A percentile compares a stretch with the other conserved stretches of the same genome.
These are phyloP conservation scores for Gilbertella persicaria DNA, from an alignment of 371 early-diverging fungal species.

Conservation along the genomic window DNA sequence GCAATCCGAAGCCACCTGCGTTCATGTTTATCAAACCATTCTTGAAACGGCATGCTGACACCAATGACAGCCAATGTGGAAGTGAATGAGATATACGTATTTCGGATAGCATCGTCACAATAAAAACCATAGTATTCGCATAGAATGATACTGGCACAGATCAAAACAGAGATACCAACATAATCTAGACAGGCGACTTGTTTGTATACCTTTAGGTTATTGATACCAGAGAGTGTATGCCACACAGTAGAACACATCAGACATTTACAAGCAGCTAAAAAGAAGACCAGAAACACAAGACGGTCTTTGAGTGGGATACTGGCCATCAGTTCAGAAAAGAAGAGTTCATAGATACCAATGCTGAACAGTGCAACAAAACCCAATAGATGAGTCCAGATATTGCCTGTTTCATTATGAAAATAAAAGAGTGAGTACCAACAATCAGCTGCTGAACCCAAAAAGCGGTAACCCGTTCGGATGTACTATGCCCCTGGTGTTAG, in stretches of 20 bases:
- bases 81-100: slow-evolving; percentile 64
- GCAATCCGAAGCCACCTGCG: slow-evolving; percentile 48
- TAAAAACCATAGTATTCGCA: slow-evolving; percentile 74
- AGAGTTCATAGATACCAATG: slow-evolving; percentile 51
- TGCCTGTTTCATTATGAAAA: slow-evolving; percentile 85
- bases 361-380: slow-evolving; percentile 66
- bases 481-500: no score
- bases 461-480: slow-evolving; percentile 75
- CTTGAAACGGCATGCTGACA: slow-evolving; percentile 47
- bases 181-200: slow-evolving; percentile 75
- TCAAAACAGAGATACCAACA: slow-evolving; percentile 78
- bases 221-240: slow-evolving; percentile 71
- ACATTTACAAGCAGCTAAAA: slow-evolving; percentile 69
- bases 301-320: slow-evolving; percentile 56
- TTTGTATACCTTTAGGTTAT: slow-evolving; percentile 61
- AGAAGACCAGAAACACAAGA: slow-evolving; percentile 59
- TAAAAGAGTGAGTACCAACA: slow-evolving; percentile 74
- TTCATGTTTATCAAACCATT: slow-evolving; percentile 50
- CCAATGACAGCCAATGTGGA: slow-evolving; percentile 45
- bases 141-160: slow-evolving; percentile 66
- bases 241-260: slow-evolving; percentile 75
- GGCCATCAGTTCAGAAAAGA: slow-evolving; percentile 47
- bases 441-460: slow-evolving; percentile 58
- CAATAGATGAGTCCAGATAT: slow-evolving; percentile 80
- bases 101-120: slow-evolving; percentile 64